phyloP scores from a whole-genome alignment of 2,329 filamentous ascomycete genomes.

The Paecilomyces niveus region DNA sequence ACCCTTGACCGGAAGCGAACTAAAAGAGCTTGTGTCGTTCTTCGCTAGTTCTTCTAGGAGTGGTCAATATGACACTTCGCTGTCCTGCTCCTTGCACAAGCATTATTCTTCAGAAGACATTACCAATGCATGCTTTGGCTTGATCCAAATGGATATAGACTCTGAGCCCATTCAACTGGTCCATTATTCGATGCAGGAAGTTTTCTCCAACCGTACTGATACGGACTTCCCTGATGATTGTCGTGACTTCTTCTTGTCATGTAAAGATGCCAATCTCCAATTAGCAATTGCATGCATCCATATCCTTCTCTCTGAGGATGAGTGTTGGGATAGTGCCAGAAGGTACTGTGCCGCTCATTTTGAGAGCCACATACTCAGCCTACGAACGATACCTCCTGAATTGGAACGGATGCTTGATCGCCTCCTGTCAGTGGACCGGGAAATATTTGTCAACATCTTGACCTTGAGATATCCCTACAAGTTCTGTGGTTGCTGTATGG shows the following conservation, averaged over 20 bases:
- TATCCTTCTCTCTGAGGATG: conserved; percentile 1
- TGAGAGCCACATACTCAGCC: conserved; percentile 4
- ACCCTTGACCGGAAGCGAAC: not conserved
- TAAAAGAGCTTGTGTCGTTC: not conserved
- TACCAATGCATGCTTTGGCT: not conserved
- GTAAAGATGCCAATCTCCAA: conserved; percentile 2
- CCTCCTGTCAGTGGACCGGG: not conserved
- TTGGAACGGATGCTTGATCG: conserved; percentile 3
- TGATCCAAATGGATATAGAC: not conserved
- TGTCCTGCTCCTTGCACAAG: not conserved
- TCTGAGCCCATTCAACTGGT: conserved; percentile 1
- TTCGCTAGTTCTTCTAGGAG: not conserved
- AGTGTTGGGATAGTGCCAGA: not conserved
- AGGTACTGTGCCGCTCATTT: conserved; percentile 3
- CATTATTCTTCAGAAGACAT: not conserved
- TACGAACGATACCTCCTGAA: conserved; percentile 1
- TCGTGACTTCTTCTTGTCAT: not conserved
- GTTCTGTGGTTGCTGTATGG: not conserved
- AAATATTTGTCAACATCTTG: conserved; percentile 1
- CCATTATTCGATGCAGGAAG: conserved; percentile 7
- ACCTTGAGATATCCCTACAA: conserved; percentile 1
- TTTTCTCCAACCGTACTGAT: not conserved
- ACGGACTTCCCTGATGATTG: conserved; percentile 2
- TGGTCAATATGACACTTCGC: not conserved
- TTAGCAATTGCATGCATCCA: conserved; percentile 6